Evolutionary conservation across 306 rosid species (phyloP).

Genomic region (Rosa lucieae): DNA sequence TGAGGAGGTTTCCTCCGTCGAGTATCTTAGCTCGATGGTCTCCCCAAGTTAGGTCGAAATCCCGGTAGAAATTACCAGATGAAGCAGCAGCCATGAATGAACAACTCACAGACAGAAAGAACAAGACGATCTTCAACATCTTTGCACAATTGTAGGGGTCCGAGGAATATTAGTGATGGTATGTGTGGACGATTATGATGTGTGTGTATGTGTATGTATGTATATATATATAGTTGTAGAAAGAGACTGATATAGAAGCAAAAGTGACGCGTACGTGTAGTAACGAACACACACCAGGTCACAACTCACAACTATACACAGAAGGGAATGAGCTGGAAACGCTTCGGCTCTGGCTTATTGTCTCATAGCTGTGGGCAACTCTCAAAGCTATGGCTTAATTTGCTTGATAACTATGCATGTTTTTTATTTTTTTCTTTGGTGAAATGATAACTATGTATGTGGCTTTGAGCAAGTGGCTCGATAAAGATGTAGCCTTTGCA

Average conservation of each 20-base stretch:
- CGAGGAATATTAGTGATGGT: neutral
- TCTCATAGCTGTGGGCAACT: neutral
- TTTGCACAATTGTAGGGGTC: neutral
- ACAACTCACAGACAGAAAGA: neutral
- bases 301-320: neutral
- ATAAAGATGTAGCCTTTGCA: neutral
- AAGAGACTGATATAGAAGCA: neutral
- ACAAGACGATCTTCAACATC: constrained; percentile 1
- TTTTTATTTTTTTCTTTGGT: no score
- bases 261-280: constrained; percentile 6
- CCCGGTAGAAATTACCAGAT: constrained; percentile 19
- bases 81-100: neutral
- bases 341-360: neutral
- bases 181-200: neutral
- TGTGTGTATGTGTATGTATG: no score
- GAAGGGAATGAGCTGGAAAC: constrained; percentile 27
- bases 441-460: neutral
- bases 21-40: constrained; percentile 30
- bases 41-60: constrained; percentile 34
- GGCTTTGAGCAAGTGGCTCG: neutral
- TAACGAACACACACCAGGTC: neutral
- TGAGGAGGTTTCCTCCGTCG: constrained; percentile 28
- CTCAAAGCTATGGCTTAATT: neutral
- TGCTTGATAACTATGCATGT: neutral
- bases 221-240: neutral